Percentiles rank a stretch among this genome's conserved stretches.
phyloP scores from a whole-genome alignment of 805 yeast species.

The Yarrowia hollandica region DNA sequence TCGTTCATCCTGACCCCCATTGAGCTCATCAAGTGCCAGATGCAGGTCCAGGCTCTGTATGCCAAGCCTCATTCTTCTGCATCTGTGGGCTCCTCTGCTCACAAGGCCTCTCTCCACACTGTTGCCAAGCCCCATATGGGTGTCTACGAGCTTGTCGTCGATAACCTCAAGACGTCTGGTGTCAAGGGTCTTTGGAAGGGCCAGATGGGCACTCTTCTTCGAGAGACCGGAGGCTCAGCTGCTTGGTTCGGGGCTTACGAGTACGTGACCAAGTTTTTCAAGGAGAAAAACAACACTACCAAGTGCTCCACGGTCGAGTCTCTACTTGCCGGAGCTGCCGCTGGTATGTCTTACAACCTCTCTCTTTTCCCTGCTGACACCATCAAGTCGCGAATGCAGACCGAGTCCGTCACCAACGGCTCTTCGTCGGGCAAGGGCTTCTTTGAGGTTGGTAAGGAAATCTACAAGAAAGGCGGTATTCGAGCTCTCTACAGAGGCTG shows the following conservation, averaged over 20 bases:
- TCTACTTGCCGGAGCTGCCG: conserved; percentile 76
- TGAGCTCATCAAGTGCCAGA: conserved; percentile 83
- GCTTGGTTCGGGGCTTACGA: conserved; percentile 95
- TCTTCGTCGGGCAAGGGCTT: conserved; percentile 41
- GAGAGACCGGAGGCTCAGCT: conserved; percentile 89
- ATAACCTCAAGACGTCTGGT: conserved; percentile 55
- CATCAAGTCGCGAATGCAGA: conserved; percentile 82
- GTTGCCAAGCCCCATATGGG: conserved; percentile 31
- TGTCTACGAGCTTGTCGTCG: conserved; percentile 44
- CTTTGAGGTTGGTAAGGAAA: conserved; percentile 44
- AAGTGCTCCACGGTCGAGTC: conserved; percentile 52
- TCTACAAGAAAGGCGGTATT: conserved; percentile 59
- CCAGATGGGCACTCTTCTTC: conserved; percentile 70
- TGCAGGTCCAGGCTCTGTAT: conserved; percentile 63
- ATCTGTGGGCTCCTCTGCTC: conserved; percentile 31
- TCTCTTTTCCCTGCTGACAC: conserved; percentile 89
- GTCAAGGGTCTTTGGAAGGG: conserved; percentile 83
- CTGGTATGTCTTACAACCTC: conserved; percentile 80
- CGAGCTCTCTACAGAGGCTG: conserved; percentile 78
- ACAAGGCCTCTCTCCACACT: conserved; percentile 33
- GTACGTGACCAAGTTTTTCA: conserved; percentile 40
- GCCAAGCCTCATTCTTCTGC: conserved; percentile 34
- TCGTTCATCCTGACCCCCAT: conserved; percentile 86
- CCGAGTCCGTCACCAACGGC: conserved; percentile 47
- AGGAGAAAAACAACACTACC: conserved; percentile 31